These are phyloP conservation scores for Pueraria montana DNA, from an alignment of 306 rosid genomes.

Conservation along the genomic window DNA sequence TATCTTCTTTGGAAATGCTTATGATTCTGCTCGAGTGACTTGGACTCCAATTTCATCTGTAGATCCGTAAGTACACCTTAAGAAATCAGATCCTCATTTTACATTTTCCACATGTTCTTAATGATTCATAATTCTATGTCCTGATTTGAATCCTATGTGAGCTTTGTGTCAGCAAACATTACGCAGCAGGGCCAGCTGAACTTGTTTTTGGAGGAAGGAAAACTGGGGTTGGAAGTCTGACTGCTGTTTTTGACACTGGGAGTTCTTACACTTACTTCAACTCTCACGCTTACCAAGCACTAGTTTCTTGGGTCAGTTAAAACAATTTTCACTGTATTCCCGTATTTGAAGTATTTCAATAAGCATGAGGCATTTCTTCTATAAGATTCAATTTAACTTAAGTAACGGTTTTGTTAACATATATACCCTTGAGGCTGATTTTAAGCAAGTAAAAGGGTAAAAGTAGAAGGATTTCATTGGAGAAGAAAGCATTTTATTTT, in stretches of 20 bases:
- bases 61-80: constrained; percentile 64
- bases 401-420: neutral
- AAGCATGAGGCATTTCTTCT: constrained; percentile 1
- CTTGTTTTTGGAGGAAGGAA: constrained; percentile 72
- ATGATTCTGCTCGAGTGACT: constrained; percentile 63
- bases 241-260: constrained; percentile 81
- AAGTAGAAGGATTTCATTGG: neutral
- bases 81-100: constrained; percentile 28
- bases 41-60: constrained; percentile 77
- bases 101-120: constrained; percentile 9
- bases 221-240: constrained; percentile 57
- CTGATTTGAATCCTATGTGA: constrained; percentile 33
- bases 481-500: neutral
- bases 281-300: constrained; percentile 69
- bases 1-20: constrained; percentile 82
- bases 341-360: constrained; percentile 13
- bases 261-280: constrained; percentile 86
- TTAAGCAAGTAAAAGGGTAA: neutral
- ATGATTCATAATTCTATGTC: constrained; percentile 10
- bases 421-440: neutral
- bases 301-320: constrained; percentile 71
- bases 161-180: constrained; percentile 72
- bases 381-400: neutral
- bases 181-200: constrained; percentile 84
- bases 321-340: constrained; percentile 36